Conservation (phyloP, 1,284 basidiomycete species). For the Phenoliferia sp. region DNA sequence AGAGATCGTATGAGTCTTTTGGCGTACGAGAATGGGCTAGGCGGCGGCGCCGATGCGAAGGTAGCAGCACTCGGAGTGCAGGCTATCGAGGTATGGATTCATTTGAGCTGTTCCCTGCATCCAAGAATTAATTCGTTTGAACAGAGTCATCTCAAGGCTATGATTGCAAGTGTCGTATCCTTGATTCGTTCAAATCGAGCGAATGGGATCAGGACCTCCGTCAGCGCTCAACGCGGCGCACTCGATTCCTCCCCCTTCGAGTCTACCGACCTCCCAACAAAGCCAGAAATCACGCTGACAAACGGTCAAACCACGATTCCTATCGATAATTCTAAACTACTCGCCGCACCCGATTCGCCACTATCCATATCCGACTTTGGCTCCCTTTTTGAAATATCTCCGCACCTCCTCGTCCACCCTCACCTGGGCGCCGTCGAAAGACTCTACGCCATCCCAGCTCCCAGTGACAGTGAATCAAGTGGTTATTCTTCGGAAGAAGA, state of each 20-base stretch:
- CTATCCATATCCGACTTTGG: conserved; percentile 24
- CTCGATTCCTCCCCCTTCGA: not conserved
- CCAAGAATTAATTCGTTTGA: not conserved
- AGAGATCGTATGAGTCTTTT: conserved; percentile 44
- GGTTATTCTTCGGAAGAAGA: conserved; percentile 9
- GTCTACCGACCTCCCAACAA: not conserved
- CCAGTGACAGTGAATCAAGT: conserved; percentile 15
- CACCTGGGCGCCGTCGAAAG: conserved; percentile 24
- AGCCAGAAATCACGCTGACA: conserved; percentile 1
- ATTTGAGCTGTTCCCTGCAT: not conserved
- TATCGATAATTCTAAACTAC: not conserved
- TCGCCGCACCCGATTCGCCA: not conserved
- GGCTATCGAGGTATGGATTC: conserved; percentile 22
- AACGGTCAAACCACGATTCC: not conserved
- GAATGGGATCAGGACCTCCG: conserved; percentile 1
- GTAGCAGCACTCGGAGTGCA: conserved; percentile 14
- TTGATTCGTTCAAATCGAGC: conserved; percentile 21
- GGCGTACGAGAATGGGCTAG: conserved; percentile 43
- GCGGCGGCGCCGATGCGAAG: conserved; percentile 36
- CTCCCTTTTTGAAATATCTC: conserved; percentile 28
- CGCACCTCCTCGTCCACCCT: conserved; percentile 18
- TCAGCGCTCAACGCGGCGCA: conserved; percentile 1
- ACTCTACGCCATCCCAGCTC: conserved; percentile 24
- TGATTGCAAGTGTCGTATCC: conserved; percentile 23
- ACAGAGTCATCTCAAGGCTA: conserved; percentile 24